Evolutionary conservation across 1,139 yeast species (phyloP), one percentile per base, ranked within the genome.

Genomic region (Hanseniaspora uvarum): DNA sequence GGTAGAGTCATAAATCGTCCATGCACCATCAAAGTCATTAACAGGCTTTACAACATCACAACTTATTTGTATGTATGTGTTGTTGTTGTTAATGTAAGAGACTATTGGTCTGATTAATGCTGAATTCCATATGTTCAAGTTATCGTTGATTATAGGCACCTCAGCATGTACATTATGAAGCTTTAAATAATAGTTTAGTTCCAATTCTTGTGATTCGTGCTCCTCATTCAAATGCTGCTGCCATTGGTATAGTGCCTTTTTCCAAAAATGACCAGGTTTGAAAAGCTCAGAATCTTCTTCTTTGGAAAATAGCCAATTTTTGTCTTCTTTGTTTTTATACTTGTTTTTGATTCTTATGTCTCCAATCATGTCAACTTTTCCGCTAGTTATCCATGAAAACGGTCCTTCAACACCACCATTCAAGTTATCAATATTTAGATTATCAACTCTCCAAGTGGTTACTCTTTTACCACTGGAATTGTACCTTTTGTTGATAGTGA

Each of bases 31-130:
- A 64, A 92, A 92, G 63, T 92, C 97, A 37, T 73, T 72, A 30
- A 87, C 70, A 52, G 79, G 77, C 65, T 92, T 92, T 46, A 84
- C 83, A n/a, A 92, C 80, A 5, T 89, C 78, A 63, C 95, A 87
- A 59, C 81, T 76, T 58, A 92, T 81, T 50, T 95, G 96, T 58
- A 92, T 89, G 61, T 83, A 85, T 63, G 86, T 84, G 58, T 85
- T 78, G 37, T 50, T 53, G 36, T 94, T 83, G 67, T 92, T 92
- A 65, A 92, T 89, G 68, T 89, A 92, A 0, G 94, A 97, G 30
- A 92, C 96, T 65, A 92, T 89, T 0, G 98, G 98, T 59, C 96
- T 73, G 54, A 92, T 84, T 54, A 92, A 73, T 0, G 98, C 97
- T 65, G 84, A 86, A 68, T 92, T 92, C 60, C 88, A 79, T 62